phyloP scores from a whole-genome alignment of 139 green algal genomes.

The Coccomyxa sp. region DNA sequence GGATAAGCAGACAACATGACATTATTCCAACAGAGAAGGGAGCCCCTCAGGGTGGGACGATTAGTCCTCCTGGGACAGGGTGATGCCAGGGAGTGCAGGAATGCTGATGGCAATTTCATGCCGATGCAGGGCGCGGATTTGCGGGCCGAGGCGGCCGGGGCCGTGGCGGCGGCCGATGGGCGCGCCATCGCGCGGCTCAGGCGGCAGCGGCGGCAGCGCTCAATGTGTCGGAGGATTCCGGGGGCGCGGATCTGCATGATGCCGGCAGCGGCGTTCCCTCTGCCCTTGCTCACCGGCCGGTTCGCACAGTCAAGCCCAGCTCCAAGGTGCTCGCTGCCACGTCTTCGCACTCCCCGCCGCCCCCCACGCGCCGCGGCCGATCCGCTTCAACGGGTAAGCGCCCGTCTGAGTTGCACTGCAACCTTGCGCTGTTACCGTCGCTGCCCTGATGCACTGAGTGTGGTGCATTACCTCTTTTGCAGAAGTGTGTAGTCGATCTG shows the following conservation, averaged over 20 bases:
- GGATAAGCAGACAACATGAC: no score
- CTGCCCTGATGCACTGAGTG: no score
- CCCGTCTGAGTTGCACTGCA: no score
- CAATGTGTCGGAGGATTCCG: not conserved
- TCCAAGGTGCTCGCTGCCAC: not conserved
- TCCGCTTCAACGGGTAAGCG: not conserved
- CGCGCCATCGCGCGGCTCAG: not conserved
- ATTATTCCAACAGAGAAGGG: no score
- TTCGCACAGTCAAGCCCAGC: not conserved
- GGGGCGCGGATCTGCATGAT: not conserved
- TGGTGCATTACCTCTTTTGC: no score
- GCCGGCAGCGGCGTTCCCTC: not conserved
- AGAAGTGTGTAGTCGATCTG: no score
- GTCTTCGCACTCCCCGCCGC: not conserved
- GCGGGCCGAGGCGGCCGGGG: not conserved
- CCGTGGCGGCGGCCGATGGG: constrained; percentile 1
- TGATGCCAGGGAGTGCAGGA: not conserved
- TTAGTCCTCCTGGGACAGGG: no score
- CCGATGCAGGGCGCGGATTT: not conserved
- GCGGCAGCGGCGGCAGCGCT: not conserved
- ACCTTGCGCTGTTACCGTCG: no score
- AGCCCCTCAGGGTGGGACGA: no score
- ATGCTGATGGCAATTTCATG: not conserved
- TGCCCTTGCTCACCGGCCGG: not conserved
- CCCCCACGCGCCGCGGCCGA: not conserved